Evolutionary conservation across 495 filamentous ascomycete genomes (phyloP), one percentile per base, ranked within the genome.

Genomic region (Aspergillus bridgeri): DNA sequence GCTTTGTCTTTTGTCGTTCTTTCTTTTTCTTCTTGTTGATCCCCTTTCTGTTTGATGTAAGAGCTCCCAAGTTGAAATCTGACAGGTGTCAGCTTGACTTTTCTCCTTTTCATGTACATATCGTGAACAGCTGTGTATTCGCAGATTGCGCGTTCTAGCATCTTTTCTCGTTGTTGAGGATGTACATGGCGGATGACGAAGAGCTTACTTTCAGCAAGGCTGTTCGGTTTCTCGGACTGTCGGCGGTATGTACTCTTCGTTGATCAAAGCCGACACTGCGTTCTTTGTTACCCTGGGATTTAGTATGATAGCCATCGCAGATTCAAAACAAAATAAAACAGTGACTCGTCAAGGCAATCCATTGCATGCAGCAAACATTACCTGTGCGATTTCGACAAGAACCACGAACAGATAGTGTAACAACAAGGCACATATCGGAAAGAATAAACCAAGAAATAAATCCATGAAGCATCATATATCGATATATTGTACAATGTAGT

Each of bases 401-500:
- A 3, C 9, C 33, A n/a, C n/a, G n/a, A 27, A 27, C 25, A 27
- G 25, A 7, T 27, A 27, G 7, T 27, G 25, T 0, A 27, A 27
- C 3, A 7, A 27, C 3, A 38, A 4, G 3, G 33, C 9, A 15
- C 33, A 15, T 8, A 15, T 15, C 13, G 7, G 22, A 23, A 29
- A 50, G 6, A 51, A 46, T 18, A 22, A 15, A 52, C 21, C 49
- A n/a, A 46, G 48, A 45, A 1, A 33, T 18, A 20, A 5, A 42
- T 25, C 29, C 25, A 51, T 33, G 29, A 42, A 13, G 50, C 24
- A 53, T 42, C 25, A 29, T n/a, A 24, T 23, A 42, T 46, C 42
- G 18, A 27, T 46, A 19, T 63, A 63, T 56, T 56, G 48, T 64
- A 64, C 61, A 64, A 45, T 53, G 11, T 55, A 51, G 44, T 54